phyloP scores from a whole-genome alignment of 192 early-diverging fungal species.

The Rhizophagus prolifer region DNA sequence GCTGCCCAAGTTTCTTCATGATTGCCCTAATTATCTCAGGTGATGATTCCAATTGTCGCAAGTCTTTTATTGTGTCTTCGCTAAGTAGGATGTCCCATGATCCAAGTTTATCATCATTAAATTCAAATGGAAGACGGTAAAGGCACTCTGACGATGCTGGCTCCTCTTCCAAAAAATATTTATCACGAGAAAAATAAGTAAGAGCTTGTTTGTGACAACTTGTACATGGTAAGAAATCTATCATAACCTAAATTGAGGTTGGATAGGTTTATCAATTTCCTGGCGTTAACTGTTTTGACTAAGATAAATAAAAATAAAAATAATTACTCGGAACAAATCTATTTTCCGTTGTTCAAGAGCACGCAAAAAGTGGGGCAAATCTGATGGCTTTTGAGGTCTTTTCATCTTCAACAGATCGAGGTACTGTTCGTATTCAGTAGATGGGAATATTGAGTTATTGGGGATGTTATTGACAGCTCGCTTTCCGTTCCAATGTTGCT shows the following conservation, averaged over 20 bases:
- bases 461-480: too few relatives aligned
- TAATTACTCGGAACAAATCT: neutral
- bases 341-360: constrained; percentile 6
- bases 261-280: neutral
- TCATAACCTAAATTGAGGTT: neutral
- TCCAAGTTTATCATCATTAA: constrained; percentile 18
- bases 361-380: neutral
- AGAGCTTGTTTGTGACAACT: constrained; percentile 11
- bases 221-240: neutral
- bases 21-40: neutral
- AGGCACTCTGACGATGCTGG: neutral
- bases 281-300: neutral
- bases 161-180: constrained; percentile 5
- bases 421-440: neutral
- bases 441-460: neutral
- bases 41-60: constrained; percentile 14
- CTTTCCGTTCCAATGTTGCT: neutral
- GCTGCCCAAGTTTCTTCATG: constrained; percentile 13
- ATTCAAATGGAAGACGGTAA: constrained; percentile 21
- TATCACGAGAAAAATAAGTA: neutral
- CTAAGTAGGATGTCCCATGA: constrained; percentile 21
- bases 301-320: neutral
- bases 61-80: constrained; percentile 18
- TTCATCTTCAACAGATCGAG: neutral
- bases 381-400: neutral